Percentiles rank a stretch among this genome's conserved stretches.
Conservation (phyloP, 2,329 filamentous ascomycete genomes). For the Aureobasidium namibiae region DNA sequence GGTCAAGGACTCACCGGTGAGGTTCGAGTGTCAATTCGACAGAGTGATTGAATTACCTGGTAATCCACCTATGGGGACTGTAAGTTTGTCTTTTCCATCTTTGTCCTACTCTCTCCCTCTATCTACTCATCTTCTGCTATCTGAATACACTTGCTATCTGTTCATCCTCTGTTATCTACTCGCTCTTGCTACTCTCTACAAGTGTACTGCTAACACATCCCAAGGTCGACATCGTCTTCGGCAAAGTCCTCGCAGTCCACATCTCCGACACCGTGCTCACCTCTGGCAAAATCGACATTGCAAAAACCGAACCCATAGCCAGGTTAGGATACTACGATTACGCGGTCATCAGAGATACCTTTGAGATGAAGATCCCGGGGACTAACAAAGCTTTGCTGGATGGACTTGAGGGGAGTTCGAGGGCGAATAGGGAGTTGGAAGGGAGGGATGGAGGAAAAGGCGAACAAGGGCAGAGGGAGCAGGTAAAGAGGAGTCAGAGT, state of each 20-base stretch:
- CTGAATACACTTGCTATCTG: too few relatives aligned
- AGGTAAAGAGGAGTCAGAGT: neutral
- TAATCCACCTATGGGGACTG: constrained; percentile 47
- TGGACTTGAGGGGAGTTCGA: constrained; percentile 27
- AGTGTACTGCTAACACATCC: neutral
- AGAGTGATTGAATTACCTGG: constrained; percentile 47
- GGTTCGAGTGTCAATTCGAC: constrained; percentile 52
- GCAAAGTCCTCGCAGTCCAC: constrained; percentile 49
- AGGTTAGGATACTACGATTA: constrained; percentile 55
- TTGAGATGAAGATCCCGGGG: constrained; percentile 46
- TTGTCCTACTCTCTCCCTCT: neutral
- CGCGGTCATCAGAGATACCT: constrained; percentile 46
- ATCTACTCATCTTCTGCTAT: too few relatives aligned
- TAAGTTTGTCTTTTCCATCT: neutral
- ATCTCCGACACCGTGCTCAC: constrained; percentile 48
- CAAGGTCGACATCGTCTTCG: constrained; percentile 49
- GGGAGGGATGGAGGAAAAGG: neutral
- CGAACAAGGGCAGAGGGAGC: neutral
- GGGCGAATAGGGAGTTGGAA: constrained; percentile 13
- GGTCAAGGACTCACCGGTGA: constrained; percentile 47
- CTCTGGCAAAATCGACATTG: constrained; percentile 47
- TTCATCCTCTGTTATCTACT: too few relatives aligned
- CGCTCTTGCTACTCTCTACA: neutral
- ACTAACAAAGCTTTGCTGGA: constrained; percentile 22
- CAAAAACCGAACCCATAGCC: constrained; percentile 51